Percentiles rank a stretch among this genome's conserved stretches.
These are phyloP conservation scores for Oryza glaberrima DNA, from an alignment of 176 grass and related monocot genomes.

Conservation along the genomic window DNA sequence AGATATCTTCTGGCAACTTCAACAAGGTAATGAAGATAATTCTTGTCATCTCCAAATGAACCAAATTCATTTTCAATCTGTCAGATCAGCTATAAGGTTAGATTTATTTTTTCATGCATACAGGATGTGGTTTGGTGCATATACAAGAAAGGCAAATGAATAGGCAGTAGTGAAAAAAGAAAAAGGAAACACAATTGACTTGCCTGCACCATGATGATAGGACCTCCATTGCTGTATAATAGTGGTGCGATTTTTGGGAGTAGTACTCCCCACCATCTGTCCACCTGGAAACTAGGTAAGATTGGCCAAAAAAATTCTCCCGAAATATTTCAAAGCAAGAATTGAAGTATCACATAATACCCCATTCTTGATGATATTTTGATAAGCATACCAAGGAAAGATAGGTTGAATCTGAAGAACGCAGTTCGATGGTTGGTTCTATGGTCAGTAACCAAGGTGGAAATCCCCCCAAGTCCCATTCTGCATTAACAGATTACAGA, in stretches of 20 bases:
- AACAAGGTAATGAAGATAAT: slow-evolving; percentile 78
- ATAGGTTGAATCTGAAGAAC: slow-evolving; percentile 83
- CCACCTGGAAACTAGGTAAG: slow-evolving; percentile 60
- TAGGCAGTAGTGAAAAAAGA: not conserved
- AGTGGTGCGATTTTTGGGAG: slow-evolving; percentile 75
- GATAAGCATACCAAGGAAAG: slow-evolving; percentile 70
- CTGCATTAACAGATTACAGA: slow-evolving; percentile 48
- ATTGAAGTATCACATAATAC: slow-evolving; percentile 6
- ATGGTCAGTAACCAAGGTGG: slow-evolving; percentile 90
- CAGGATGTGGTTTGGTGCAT: slow-evolving; percentile 29
- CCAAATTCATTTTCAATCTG: slow-evolving; percentile 99
- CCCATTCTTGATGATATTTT: slow-evolving; percentile 14
- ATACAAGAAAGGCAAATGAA: slow-evolving; percentile 24
- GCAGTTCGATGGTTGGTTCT: slow-evolving; percentile 78
- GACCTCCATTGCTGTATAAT: slow-evolving; percentile 84
- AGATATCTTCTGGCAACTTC: slow-evolving; percentile 80
- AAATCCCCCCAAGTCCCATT: slow-evolving; percentile 97
- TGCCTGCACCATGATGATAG: slow-evolving; percentile 95
- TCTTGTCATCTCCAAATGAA: slow-evolving; percentile 90
- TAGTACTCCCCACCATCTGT: slow-evolving; percentile 88
- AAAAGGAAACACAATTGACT: slow-evolving; percentile 39
- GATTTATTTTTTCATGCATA: slow-evolving; percentile 25
- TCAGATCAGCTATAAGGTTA: slow-evolving; percentile 36
- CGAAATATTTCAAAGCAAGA: slow-evolving; percentile 28
- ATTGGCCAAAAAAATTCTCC: slow-evolving; percentile 43